These are phyloP conservation scores for Penicillium sp. DNA, from an alignment of 2,329 filamentous ascomycete genomes.

Conservation along the genomic window DNA sequence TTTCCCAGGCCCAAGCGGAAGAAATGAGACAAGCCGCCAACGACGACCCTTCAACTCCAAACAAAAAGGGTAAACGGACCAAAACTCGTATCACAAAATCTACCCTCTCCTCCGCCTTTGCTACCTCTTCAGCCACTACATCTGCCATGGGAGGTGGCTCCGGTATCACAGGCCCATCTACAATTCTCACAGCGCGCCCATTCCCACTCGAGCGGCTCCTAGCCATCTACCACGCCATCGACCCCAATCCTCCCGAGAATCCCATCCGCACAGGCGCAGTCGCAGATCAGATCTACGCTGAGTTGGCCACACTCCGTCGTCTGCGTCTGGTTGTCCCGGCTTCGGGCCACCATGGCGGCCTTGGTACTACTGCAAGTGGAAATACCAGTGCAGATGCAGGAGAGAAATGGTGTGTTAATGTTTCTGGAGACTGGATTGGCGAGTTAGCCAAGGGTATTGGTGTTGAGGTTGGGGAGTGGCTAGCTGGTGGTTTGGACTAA, in stretches of 20 bases:
- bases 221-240: slow-evolving; percentile 50
- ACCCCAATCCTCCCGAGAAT: slow-evolving; percentile 45
- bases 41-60: slow-evolving; percentile 26
- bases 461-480: slow-evolving; percentile 48
- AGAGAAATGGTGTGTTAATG: slow-evolving; percentile 51
- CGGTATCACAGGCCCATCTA: slow-evolving; percentile 39
- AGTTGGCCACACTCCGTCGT: slow-evolving; percentile 48
- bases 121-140: slow-evolving; percentile 38
- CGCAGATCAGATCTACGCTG: slow-evolving; percentile 46
- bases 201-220: slow-evolving; percentile 49
- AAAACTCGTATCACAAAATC: slow-evolving; percentile 44
- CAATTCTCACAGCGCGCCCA: slow-evolving; percentile 41
- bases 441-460: slow-evolving; percentile 46
- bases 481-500: slow-evolving; percentile 40
- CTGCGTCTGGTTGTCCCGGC: slow-evolving; percentile 48
- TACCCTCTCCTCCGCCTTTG: slow-evolving; percentile 41
- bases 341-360: slow-evolving; percentile 33
- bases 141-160: slow-evolving; percentile 31
- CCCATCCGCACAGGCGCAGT: slow-evolving; percentile 36
- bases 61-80: slow-evolving; percentile 35
- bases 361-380: slow-evolving; percentile 32
- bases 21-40: slow-evolving; percentile 29
- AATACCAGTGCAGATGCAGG: slow-evolving; percentile 41
- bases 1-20: slow-evolving; percentile 40
- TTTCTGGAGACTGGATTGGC: slow-evolving; percentile 48